Evolutionary conservation across 2,329 filamentous ascomycete genomes (phyloP).

Genomic region (Allantophomopsis cytisporea): DNA sequence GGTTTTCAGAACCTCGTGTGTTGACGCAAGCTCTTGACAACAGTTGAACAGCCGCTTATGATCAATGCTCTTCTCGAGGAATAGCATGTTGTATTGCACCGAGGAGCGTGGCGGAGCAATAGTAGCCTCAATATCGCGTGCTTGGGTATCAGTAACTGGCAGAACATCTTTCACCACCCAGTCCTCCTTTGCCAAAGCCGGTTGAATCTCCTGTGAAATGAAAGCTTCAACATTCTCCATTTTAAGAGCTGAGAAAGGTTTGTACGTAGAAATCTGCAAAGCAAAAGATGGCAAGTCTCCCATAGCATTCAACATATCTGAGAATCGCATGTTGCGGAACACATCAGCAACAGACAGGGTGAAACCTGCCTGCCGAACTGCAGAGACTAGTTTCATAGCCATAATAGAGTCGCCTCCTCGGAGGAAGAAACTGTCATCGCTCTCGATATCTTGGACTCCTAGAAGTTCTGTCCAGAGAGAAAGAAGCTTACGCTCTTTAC

Average conservation of each 20-base stretch:
- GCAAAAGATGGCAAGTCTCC: conserved; percentile 2
- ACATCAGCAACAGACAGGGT: conserved; percentile 26
- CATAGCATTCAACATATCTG: too few relatives aligned
- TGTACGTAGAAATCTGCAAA: conserved; percentile 11
- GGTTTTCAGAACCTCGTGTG: conserved; percentile 23
- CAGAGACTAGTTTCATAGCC: conserved; percentile 31
- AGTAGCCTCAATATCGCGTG: conserved; percentile 25
- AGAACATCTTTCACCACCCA: conserved; percentile 24
- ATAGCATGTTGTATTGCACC: conserved; percentile 22
- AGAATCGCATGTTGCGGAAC: conserved; percentile 18
- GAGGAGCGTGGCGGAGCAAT: conserved; percentile 19
- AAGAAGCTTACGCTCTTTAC: conserved; percentile 21
- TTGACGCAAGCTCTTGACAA: conserved; percentile 16
- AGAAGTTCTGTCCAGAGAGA: conserved; percentile 9
- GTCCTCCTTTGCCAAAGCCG: conserved; percentile 20
- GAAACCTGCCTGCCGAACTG: conserved; percentile 10
- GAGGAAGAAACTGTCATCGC: conserved; percentile 24
- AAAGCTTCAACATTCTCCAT: conserved; percentile 18
- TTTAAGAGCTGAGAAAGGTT: conserved; percentile 22
- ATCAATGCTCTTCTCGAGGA: conserved; percentile 18
- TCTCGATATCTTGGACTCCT: too few relatives aligned
- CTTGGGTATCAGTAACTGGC: conserved; percentile 24
- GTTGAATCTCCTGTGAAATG: conserved; percentile 19
- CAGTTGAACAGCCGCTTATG: conserved; percentile 10
- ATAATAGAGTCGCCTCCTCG: conserved; percentile 22